Evolutionary conservation across 1,139 yeast species (phyloP).

Genomic region (Geotrichum australiense): DNA sequence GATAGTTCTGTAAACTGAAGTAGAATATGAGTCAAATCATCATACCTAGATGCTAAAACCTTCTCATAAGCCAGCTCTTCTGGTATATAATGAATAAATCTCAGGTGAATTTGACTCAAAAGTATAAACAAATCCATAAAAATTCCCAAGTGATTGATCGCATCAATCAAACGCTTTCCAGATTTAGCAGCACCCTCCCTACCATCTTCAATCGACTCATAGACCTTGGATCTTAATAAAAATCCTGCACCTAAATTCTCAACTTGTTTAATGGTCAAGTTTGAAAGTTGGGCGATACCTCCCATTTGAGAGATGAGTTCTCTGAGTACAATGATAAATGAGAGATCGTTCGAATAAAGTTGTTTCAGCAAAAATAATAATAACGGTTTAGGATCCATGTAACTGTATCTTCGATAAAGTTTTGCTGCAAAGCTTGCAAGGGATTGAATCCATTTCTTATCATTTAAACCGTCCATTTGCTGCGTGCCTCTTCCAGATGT

Average conservation of each 20-base stretch:
- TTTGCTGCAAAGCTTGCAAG: conserved; percentile 36
- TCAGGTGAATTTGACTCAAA: conserved; percentile 44
- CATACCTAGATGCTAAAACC: conserved; percentile 62
- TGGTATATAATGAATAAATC: conserved; percentile 36
- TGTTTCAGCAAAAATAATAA: conserved; percentile 57
- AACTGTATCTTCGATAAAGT: conserved; percentile 32
- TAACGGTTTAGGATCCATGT: conserved; percentile 36
- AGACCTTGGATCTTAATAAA: conserved; percentile 49
- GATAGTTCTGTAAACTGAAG: conserved; percentile 59
- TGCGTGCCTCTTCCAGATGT: conserved; percentile 61
- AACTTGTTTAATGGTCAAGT: conserved; percentile 60
- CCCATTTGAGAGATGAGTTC: conserved; percentile 73
- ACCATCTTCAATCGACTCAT: conserved; percentile 55
- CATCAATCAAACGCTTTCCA: conserved; percentile 47
- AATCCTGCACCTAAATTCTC: conserved; percentile 61
- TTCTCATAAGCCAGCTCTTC: conserved; percentile 52
- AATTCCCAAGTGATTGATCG: conserved; percentile 43
- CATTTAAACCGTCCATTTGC: conserved; percentile 76
- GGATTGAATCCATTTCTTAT: conserved; percentile 74
- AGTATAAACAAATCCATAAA: conserved; percentile 60
- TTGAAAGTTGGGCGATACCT: conserved; percentile 65
- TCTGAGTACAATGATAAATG: conserved; percentile 61
- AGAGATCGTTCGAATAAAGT: conserved; percentile 52
- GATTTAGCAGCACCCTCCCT: conserved; percentile 35
- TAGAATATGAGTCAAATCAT: conserved; percentile 60